These are phyloP conservation scores for Alternaria sp. DNA, from an alignment of 2,329 filamentous ascomycete genomes.

Conservation along the genomic window DNA sequence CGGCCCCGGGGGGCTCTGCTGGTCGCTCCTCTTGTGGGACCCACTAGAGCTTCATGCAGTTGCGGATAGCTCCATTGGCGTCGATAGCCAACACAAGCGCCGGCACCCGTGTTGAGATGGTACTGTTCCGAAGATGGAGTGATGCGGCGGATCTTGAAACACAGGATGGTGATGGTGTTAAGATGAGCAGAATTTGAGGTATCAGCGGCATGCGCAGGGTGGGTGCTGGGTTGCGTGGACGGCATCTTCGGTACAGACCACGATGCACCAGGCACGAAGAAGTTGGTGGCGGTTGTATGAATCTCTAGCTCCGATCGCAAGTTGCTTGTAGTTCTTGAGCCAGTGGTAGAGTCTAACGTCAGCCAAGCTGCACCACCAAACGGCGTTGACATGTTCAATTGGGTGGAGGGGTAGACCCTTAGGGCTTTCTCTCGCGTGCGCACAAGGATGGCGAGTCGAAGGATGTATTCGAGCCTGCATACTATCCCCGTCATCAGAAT, in stretches of 20 bases:
- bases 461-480: neutral
- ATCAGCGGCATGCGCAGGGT: constrained; percentile 11
- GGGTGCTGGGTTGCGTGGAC: neutral
- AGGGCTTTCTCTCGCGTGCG: constrained; percentile 29
- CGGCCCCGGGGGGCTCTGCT: constrained; percentile 17
- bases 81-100: constrained; percentile 9
- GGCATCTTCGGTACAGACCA: constrained; percentile 7
- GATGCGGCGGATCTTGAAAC: constrained; percentile 20
- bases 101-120: constrained; percentile 1
- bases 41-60: constrained; percentile 11
- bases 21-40: constrained; percentile 8
- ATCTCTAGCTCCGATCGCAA: neutral
- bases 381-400: constrained; percentile 12
- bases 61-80: constrained; percentile 9
- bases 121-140: neutral
- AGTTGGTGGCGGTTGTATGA: constrained; percentile 8
- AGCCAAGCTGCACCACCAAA: constrained; percentile 23
- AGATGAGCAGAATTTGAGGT: constrained; percentile 6
- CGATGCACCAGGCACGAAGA: constrained; percentile 4
- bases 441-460: constrained; percentile 22
- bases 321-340: constrained; percentile 5
- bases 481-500: neutral
- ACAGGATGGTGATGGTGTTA: constrained; percentile 12
- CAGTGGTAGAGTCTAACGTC: constrained; percentile 34
- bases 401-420: constrained; percentile 9